Percentiles rank a stretch among this genome's conserved stretches.
Conservation (phyloP, 768 basidiomycete species). For the Kwoniella dejecticola region DNA sequence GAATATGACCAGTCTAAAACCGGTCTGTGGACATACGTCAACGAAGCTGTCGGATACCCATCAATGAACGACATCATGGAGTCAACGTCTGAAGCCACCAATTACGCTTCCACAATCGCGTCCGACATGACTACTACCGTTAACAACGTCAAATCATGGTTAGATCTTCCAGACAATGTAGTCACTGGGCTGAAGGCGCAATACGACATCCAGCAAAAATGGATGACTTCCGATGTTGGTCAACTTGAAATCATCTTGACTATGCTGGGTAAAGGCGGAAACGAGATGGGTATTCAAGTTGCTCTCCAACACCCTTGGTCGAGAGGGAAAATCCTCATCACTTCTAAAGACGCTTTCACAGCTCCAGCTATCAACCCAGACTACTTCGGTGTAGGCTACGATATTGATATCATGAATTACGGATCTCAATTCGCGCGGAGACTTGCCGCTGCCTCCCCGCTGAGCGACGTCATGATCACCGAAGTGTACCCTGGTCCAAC, state of each 20-base stretch:
- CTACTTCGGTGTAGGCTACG: conserved; percentile 60
- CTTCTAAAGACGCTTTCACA: conserved; percentile 65
- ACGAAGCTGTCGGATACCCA: conserved; percentile 49
- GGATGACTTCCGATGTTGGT: conserved; percentile 41
- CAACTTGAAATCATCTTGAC: conserved; percentile 53
- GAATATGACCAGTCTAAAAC: conserved; percentile 32
- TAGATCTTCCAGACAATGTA: conserved; percentile 42
- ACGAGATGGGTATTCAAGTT: conserved; percentile 47
- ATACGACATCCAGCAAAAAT: conserved; percentile 45
- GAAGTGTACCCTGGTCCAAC: conserved; percentile 62
- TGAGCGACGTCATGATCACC: conserved; percentile 59
- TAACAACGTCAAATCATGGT: conserved; percentile 42
- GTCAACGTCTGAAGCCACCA: conserved; percentile 21
- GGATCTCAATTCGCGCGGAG: conserved; percentile 67
- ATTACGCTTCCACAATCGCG: conserved; percentile 37
- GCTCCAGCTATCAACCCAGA: conserved; percentile 67
- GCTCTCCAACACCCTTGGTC: conserved; percentile 52
- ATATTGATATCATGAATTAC: conserved; percentile 48
- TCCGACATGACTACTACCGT: conserved; percentile 26
- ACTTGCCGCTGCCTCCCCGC: conserved; percentile 62
- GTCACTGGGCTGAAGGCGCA: conserved; percentile 46
- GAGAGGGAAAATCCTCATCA: conserved; percentile 68
- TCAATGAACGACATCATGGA: conserved; percentile 39
- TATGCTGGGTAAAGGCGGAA: conserved; percentile 44
- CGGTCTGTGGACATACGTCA: conserved; percentile 50